These are phyloP conservation scores for Fraxinus greggii DNA, from an alignment of 305 asterid species.

Conservation along the genomic window DNA sequence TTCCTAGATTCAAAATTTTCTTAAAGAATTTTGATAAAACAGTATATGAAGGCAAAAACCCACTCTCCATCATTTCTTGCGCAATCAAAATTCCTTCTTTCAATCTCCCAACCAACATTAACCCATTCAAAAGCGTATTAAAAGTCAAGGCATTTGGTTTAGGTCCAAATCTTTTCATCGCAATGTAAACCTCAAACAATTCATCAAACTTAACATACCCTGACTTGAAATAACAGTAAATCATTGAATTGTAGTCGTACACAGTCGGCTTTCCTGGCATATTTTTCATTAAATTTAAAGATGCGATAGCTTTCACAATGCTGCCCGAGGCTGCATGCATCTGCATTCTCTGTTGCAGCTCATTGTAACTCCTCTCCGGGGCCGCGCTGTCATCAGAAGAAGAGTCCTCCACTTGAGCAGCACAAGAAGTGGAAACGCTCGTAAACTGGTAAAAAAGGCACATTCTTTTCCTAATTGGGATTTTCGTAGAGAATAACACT, in stretches of 20 bases:
- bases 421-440: constrained; percentile 38
- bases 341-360: constrained; percentile 47
- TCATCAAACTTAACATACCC: constrained; percentile 33
- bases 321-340: constrained; percentile 44
- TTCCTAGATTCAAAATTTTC: constrained; percentile 36
- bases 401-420: constrained; percentile 36
- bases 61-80: constrained; percentile 46
- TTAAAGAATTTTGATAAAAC: constrained; percentile 43
- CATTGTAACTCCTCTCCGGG: constrained; percentile 27
- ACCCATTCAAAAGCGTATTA: constrained; percentile 45
- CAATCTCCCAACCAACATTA: constrained; percentile 36
- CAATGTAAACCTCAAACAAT: constrained; percentile 37
- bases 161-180: constrained; percentile 57
- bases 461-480: constrained; percentile 24
- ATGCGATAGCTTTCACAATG: constrained; percentile 41
- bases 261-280: constrained; percentile 50
- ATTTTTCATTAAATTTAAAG: constrained; percentile 39
- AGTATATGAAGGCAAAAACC: constrained; percentile 45
- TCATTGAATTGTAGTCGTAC: constrained; percentile 50
- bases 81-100: constrained; percentile 42
- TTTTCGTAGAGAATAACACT: constrained; percentile 10
- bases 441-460: constrained; percentile 20
- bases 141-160: constrained; percentile 54
- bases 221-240: constrained; percentile 49
- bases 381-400: constrained; percentile 31